Evolutionary conservation across 2,329 filamentous ascomycete genomes (phyloP).

Genomic region (Monilinia aucupariae): DNA sequence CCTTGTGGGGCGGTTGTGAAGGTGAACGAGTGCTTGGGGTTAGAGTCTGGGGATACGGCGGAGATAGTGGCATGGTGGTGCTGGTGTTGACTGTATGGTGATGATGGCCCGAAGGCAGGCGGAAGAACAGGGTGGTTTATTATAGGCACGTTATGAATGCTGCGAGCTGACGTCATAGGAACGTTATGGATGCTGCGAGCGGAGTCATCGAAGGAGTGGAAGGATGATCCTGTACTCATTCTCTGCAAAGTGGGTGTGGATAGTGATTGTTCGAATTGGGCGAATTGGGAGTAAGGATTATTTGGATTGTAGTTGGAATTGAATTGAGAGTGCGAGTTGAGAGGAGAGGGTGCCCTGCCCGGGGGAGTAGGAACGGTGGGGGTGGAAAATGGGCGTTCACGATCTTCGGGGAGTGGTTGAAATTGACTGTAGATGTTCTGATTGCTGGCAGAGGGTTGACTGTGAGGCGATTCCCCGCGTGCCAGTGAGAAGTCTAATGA

Average conservation of each 20-base stretch:
- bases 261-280: slow-evolving; percentile 15
- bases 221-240: slow-evolving; percentile 7
- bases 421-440: slow-evolving; percentile 4
- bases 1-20: slow-evolving; percentile 11
- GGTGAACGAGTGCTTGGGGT: slow-evolving; percentile 17
- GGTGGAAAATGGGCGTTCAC: slow-evolving; percentile 13
- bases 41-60: slow-evolving; percentile 1
- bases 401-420: background rate
- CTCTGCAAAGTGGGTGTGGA: slow-evolving; percentile 12
- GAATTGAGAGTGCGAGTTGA: background rate
- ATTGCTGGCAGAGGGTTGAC: background rate
- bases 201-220: slow-evolving; percentile 5
- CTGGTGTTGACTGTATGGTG: background rate
- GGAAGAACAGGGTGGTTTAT: background rate
- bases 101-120: background rate
- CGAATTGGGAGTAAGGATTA: slow-evolving; percentile 14
- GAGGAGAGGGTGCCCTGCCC: background rate
- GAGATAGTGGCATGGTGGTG: slow-evolving; percentile 2
- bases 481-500: background rate
- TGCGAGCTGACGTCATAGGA: background rate
- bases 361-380: background rate
- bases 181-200: background rate
- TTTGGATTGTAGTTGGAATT: slow-evolving; percentile 5
- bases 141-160: background rate
- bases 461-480: background rate